Base-by-base conservation (phyloP, 2,329 filamentous ascomycete genomes). In the Truncatella angustata region DNA sequence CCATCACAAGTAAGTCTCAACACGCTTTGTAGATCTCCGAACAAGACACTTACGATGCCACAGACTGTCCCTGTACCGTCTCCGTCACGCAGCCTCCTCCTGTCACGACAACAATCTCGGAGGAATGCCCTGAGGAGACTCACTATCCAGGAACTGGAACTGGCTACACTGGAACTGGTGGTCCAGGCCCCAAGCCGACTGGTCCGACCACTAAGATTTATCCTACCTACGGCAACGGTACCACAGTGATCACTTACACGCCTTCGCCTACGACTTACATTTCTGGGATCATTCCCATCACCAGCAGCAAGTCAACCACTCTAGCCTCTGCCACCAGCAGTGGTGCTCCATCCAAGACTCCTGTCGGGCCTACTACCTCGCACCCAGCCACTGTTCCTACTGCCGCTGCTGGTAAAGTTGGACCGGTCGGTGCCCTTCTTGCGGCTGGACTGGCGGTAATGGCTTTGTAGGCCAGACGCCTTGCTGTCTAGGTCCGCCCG, bases 31-130 rank as follows among this genome's bases (percentile, higher is more conserved):
- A 12, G 14, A 21, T 21, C 6, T 21, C 21, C 37, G 21, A 4
- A 18, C 21, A 4, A 21, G 11, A 37, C 45, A 53, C 64, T 72
- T 54, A 72, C 59, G 12, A 44, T 50, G 4, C 14, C 24, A n/a
- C 39, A 75, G 73, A 77, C 67, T 78, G 75, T 59, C 75, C 75
- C 50, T 77, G 74, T 61, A 74, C 73, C 32, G 56, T 76, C 48
- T 72, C 68, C 49, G 62, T 70, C 53, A 60, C 61, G 47, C 56
- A 58, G 40, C 66, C 67, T 20, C 58, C 65, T 16, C 62, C 65
- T 6, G 55, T 67, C 50, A 66, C 63, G 40, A 63, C 59, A 16
- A 66, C 63, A n/a, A n/a, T n/a, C n/a, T n/a, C n/a, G 28, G 60
- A 53, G 42, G 58, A 60, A n/a, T 58, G 51, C 32, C 46, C 56